Conservation (phyloP, 257 asterid genomes). For the Nicotiana noctiflora region DNA sequence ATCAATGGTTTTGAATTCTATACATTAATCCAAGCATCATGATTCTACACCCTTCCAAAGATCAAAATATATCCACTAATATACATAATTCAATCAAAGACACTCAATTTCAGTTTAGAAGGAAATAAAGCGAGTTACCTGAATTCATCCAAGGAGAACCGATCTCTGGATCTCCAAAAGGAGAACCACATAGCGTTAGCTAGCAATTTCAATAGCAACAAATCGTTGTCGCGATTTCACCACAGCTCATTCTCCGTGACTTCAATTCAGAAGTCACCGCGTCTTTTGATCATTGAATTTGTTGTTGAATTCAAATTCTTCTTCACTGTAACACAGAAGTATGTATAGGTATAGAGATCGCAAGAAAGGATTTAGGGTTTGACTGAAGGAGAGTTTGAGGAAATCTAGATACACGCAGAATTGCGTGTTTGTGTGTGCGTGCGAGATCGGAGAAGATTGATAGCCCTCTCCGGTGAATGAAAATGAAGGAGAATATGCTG, state of each 20-base stretch:
- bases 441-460: neutral
- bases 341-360: neutral
- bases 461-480: neutral
- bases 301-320: neutral
- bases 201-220: slow-evolving; percentile 16
- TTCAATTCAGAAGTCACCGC: slow-evolving; percentile 1
- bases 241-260: slow-evolving; percentile 8
- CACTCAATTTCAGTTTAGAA: neutral
- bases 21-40: slow-evolving; percentile 2
- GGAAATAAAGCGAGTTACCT: slow-evolving; percentile 34
- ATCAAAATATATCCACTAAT: neutral
- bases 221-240: neutral
- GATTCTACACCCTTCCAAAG: neutral
- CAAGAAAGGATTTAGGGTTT: neutral
- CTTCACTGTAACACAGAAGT: neutral
- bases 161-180: slow-evolving; percentile 93
- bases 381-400: neutral
- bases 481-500: neutral
- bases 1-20: neutral
- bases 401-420: neutral
- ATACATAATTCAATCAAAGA: neutral
- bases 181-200: slow-evolving; percentile 77
- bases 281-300: neutral
- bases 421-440: neutral
- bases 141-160: slow-evolving; percentile 90